These are phyloP conservation scores for Polyporus arcularius DNA, from an alignment of 768 basidiomycete species.

Conservation along the genomic window DNA sequence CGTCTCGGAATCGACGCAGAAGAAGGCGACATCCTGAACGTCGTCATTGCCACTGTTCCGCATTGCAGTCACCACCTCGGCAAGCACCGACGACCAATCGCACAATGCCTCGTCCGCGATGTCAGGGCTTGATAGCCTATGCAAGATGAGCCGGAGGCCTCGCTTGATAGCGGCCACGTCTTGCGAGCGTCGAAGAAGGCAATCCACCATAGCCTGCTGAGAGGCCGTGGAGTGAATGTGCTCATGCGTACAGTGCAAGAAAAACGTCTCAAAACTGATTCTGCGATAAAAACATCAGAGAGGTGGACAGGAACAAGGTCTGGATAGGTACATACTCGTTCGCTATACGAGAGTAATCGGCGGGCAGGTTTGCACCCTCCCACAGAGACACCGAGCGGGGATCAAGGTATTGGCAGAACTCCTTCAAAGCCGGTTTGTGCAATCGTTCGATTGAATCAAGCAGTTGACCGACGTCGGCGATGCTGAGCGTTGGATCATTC, in stretches of 20 bases:
- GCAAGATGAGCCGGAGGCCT: constrained; percentile 40
- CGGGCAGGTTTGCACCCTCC: constrained; percentile 35
- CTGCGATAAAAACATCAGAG: constrained; percentile 18
- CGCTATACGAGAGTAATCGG: constrained; percentile 25
- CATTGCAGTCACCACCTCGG: background rate
- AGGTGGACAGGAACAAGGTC: background rate
- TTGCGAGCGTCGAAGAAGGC: constrained; percentile 30
- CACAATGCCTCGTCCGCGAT: constrained; percentile 8
- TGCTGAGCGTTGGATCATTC: constrained; percentile 34
- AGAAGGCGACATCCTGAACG: background rate
- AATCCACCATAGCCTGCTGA: constrained; percentile 38
- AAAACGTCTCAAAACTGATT: constrained; percentile 47
- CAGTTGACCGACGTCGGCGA: constrained; percentile 44
- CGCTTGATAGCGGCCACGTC: constrained; percentile 35
- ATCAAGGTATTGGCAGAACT: constrained; percentile 45
- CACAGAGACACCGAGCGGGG: constrained; percentile 46
- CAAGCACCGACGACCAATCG: constrained; percentile 11
- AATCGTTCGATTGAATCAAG: constrained; percentile 40
- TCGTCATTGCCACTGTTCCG: background rate
- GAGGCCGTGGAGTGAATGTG: constrained; percentile 23
- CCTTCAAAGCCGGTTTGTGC: constrained; percentile 42
- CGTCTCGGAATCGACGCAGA: constrained; percentile 6
- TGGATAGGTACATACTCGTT: constrained; percentile 30
- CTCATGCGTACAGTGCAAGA: constrained; percentile 34
- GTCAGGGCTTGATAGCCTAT: constrained; percentile 29